Base-by-base conservation (phyloP, 2,329 filamentous ascomycete species). In the Rutstroemia sp. region DNA sequence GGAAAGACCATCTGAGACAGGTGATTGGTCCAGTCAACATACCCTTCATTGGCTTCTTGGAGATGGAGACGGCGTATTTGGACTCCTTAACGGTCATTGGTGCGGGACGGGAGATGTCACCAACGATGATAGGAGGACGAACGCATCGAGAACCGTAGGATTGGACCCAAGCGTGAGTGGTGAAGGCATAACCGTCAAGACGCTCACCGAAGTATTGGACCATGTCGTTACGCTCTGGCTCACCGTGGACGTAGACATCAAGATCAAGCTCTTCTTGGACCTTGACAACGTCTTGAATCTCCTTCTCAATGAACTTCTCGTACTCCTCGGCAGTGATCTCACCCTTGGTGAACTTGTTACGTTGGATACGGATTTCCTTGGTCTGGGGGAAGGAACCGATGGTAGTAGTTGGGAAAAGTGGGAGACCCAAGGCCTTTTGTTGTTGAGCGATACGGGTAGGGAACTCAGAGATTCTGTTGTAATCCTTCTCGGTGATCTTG, bases 211-310 rank as follows among this genome's bases (percentile, higher is more conserved):
- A 99, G 86, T 96, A 99, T 78, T 99, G 94, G 54, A 99, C 94
- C 94, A 99, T 99, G 86, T 99, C 94, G 80, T 99, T 99, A 75
- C 94, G 91, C 85, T 99, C 94, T 59, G 94, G 94, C 83, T 99
- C 94, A 73, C 94, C 94, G 81, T 99, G 94, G 64, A 99, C 94
- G 73, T 88, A 89, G 74, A 99, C 94, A 68, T 99, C 94, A 55
- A 99, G 87, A 75, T 84, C 91, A 70, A 99, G 92, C 80, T 97
- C 94, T 70, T 97, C 91, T 80, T 99, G 94, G 75, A 97, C 89
- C 81, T 91, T 89, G 77, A 99, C 83, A 72, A 92, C 90, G 62
- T 95, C 87, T 70, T 90, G 81, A 69, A 99, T 99, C 84, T 99
- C 94, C 82, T 95, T 88, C 83, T 97, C 89, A 68, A 99, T 99